Evolutionary conservation across 2,329 filamentous ascomycete genomes (phyloP).

Genomic region (Xylaria polymorpha): DNA sequence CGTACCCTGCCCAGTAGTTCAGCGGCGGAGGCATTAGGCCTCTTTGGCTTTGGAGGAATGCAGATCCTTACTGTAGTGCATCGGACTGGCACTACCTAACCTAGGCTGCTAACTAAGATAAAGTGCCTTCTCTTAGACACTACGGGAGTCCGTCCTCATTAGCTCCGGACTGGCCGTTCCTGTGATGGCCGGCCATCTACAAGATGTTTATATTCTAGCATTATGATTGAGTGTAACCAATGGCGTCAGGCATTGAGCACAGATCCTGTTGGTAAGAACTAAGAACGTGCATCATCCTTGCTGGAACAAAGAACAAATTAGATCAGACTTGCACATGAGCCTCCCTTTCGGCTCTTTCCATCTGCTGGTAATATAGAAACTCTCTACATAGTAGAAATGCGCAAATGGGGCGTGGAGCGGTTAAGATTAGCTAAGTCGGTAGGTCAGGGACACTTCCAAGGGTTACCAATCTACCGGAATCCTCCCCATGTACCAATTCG

Average conservation of each 20-base stretch:
- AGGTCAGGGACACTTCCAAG: slow-evolving; percentile 8
- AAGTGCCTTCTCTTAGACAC: background rate
- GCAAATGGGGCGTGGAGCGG: slow-evolving; percentile 3
- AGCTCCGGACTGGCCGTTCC: slow-evolving; percentile 4
- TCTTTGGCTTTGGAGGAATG: background rate
- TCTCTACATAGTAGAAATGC: background rate
- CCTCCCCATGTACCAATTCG: slow-evolving; percentile 2
- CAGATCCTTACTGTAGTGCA: no score
- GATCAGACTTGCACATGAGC: background rate
- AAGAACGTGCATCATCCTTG: background rate
- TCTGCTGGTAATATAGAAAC: background rate
- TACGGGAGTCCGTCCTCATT: background rate
- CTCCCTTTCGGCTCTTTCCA: background rate
- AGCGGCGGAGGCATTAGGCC: background rate
- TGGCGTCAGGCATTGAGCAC: background rate
- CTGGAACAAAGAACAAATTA: background rate
- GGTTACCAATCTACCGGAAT: slow-evolving; percentile 31
- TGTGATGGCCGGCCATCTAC: background rate
- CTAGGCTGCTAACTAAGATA: background rate
- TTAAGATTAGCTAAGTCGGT: slow-evolving; percentile 4
- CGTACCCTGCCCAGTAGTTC: background rate
- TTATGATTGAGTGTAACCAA: background rate
- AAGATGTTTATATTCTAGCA: background rate
- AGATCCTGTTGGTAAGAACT: background rate
- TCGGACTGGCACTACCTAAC: background rate